phyloP scores from a whole-genome alignment of 345 rosid genomes.

The Rubroshorea leprosula region DNA sequence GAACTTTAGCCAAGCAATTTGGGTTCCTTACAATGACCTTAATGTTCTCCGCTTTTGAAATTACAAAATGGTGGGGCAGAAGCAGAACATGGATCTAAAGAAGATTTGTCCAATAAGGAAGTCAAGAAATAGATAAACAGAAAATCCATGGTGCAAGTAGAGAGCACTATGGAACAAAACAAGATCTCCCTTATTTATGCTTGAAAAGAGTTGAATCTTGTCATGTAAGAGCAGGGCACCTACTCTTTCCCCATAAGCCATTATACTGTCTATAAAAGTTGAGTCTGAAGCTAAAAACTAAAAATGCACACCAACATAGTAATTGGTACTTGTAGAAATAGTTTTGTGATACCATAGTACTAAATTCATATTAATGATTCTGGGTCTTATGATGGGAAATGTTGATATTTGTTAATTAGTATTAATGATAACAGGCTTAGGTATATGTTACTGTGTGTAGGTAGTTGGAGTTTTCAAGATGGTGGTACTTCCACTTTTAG shows the following conservation, averaged over 20 bases:
- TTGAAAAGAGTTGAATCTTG: too few relatives aligned
- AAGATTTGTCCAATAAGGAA: not conserved
- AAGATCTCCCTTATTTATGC: too few relatives aligned
- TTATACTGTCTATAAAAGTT: too few relatives aligned
- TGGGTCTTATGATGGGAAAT: not conserved
- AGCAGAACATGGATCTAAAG: not conserved
- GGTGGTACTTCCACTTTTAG: constrained; percentile 45
- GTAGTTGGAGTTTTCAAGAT: constrained; percentile 57
- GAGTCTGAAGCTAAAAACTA: too few relatives aligned
- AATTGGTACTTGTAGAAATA: too few relatives aligned
- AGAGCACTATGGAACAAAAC: too few relatives aligned
- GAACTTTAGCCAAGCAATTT: not conserved
- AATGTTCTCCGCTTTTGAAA: too few relatives aligned
- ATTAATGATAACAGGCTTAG: not conserved
- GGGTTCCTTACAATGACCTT: not conserved
- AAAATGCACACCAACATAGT: too few relatives aligned
- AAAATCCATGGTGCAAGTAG: not conserved
- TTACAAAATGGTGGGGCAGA: not conserved
- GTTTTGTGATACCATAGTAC: too few relatives aligned
- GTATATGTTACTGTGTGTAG: constrained; percentile 17
- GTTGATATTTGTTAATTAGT: not conserved
- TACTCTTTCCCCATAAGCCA: too few relatives aligned
- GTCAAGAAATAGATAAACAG: not conserved
- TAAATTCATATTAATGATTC: not conserved
- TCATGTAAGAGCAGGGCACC: too few relatives aligned